A percentile compares a stretch with the other conserved stretches of the same genome.
These are phyloP conservation scores for Raffaelea arxii DNA, from an alignment of 2,329 filamentous ascomycete species.

Conservation along the genomic window DNA sequence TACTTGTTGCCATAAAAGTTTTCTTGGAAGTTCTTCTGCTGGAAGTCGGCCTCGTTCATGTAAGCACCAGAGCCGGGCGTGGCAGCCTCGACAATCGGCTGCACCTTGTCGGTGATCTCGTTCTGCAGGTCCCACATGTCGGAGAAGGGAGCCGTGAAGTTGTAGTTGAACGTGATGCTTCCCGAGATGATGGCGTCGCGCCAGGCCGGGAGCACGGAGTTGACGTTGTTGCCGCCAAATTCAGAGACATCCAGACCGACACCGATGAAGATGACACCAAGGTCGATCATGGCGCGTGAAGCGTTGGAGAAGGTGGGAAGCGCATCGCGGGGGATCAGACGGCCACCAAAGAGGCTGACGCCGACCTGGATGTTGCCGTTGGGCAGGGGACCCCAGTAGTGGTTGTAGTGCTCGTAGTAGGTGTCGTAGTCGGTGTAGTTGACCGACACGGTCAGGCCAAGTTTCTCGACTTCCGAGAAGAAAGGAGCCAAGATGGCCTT, in stretches of 20 bases:
- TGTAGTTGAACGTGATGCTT: background rate
- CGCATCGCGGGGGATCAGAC: slow-evolving; percentile 21
- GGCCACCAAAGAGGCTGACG: slow-evolving; percentile 25
- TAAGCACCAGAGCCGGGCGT: slow-evolving; percentile 29
- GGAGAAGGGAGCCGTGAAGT: background rate
- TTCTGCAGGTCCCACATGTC: background rate
- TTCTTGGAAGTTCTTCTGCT: slow-evolving; percentile 10
- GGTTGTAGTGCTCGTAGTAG: slow-evolving; percentile 26
- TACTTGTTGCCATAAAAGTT: slow-evolving; percentile 14
- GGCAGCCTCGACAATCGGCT: slow-evolving; percentile 22
- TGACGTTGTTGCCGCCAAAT: background rate
- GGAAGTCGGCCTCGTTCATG: slow-evolving; percentile 28
- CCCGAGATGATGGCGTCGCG: slow-evolving; percentile 5
- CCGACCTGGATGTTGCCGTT: slow-evolving; percentile 10
- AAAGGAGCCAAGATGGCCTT: slow-evolving; percentile 24
- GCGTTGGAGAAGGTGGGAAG: slow-evolving; percentile 13
- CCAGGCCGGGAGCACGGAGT: slow-evolving; percentile 10
- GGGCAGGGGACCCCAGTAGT: slow-evolving; percentile 18
- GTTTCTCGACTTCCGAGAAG: slow-evolving; percentile 20
- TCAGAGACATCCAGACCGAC: background rate
- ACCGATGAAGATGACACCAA: slow-evolving; percentile 5
- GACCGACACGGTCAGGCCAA: slow-evolving; percentile 19
- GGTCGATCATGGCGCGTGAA: slow-evolving; percentile 1
- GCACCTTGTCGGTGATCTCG: slow-evolving; percentile 13
- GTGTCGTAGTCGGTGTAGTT: slow-evolving; percentile 20